Percentiles rank a stretch among this genome's conserved stretches.
phyloP scores from a whole-genome alignment of 2,329 filamentous ascomycete genomes.

The Apiospora aurea region DNA sequence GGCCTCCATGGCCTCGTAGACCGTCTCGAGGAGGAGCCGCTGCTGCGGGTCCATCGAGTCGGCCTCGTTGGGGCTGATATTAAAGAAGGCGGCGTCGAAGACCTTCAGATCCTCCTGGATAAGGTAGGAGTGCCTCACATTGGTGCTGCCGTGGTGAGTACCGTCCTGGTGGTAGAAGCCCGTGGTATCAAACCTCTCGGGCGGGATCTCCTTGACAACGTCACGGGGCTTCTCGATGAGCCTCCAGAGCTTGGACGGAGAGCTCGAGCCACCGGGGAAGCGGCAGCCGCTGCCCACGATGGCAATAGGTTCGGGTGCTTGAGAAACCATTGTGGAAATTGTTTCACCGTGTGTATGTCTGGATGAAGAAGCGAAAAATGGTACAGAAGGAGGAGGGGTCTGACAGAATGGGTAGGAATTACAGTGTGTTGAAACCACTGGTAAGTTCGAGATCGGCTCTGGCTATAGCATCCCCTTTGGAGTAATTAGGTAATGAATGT shows the following conservation, averaged over 20 bases:
- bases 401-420: too few species aligned
- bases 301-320: constrained; percentile 26
- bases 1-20: constrained; percentile 1
- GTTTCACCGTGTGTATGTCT: too few species aligned
- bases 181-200: constrained; percentile 26
- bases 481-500: too few species aligned
- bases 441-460: too few species aligned
- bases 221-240: constrained; percentile 24
- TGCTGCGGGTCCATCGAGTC: constrained; percentile 15
- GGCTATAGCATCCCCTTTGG: too few species aligned
- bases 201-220: constrained; percentile 20
- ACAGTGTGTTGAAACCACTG: too few species aligned
- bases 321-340: neutral
- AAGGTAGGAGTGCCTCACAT: constrained; percentile 30
- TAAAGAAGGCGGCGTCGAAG: constrained; percentile 52
- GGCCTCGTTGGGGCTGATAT: constrained; percentile 34
- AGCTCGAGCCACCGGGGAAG: constrained; percentile 26
- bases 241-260: constrained; percentile 27
- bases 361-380: too few species aligned
- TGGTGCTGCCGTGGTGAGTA: constrained; percentile 34
- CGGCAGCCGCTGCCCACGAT: constrained; percentile 29
- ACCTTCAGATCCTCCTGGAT: constrained; percentile 31
- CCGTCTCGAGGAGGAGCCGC: neutral
- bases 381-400: too few species aligned
- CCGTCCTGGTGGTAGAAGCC: constrained; percentile 31